These are phyloP conservation scores for Nakaseomyces delphensis DNA, from an alignment of 1,139 yeast species.

Conservation along the genomic window DNA sequence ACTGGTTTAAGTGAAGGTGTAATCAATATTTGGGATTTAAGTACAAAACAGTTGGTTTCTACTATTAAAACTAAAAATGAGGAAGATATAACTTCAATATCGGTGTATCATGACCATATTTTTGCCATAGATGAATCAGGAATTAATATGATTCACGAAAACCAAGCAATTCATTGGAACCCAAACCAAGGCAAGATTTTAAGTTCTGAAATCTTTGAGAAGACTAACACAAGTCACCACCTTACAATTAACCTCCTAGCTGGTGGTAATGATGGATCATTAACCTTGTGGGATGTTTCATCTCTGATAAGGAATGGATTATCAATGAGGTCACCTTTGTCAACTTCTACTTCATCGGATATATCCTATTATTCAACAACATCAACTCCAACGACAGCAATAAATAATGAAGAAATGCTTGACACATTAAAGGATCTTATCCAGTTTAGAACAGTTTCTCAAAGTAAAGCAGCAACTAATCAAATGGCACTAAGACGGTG, in stretches of 20 bases:
- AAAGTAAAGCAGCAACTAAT: conserved; percentile 42
- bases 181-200: conserved; percentile 36
- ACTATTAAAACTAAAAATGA: conserved; percentile 41
- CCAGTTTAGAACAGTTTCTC: conserved; percentile 68
- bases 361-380: conserved; percentile 5
- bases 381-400: conserved; percentile 8
- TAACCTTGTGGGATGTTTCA: conserved; percentile 46
- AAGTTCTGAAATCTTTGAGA: conserved; percentile 29
- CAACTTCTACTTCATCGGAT: neutral
- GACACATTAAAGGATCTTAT: conserved; percentile 54
- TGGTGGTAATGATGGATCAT: conserved; percentile 54
- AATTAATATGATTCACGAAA: conserved; percentile 44
- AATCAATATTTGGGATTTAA: conserved; percentile 75
- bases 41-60: conserved; percentile 64
- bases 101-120: conserved; percentile 37
- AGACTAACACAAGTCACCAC: conserved; percentile 15
- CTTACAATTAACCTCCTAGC: conserved; percentile 37
- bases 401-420: conserved; percentile 54
- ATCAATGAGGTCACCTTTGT: conserved; percentile 1
- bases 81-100: conserved; percentile 44
- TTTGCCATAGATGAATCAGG: conserved; percentile 37
- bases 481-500: conserved; percentile 80
- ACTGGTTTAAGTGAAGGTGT: conserved; percentile 70
- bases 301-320: conserved; percentile 6
- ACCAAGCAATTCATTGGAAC: conserved; percentile 33